A percentile compares a stretch with the other conserved stretches of the same genome.
These are phyloP conservation scores for Geotrichum aggregatum DNA, from an alignment of 1,139 yeast genomes.

Conservation along the genomic window DNA sequence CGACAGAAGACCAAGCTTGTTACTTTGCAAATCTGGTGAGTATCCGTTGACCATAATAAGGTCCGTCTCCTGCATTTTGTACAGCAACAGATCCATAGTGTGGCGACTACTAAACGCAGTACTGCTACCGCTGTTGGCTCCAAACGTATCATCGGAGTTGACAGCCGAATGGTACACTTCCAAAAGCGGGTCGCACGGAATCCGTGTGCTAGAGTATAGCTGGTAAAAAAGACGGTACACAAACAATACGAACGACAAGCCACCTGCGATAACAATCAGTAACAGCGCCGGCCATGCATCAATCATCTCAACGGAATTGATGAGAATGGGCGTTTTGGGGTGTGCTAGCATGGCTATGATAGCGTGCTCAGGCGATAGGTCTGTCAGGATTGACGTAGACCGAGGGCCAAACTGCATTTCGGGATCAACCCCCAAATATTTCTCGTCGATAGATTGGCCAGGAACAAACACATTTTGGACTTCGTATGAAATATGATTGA, in stretches of 20 bases:
- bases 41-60: conserved; percentile 11
- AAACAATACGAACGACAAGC: neutral
- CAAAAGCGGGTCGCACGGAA: conserved; percentile 7
- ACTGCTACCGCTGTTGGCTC: no score
- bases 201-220: neutral
- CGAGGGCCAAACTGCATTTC: conserved; percentile 1
- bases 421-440: conserved; percentile 3
- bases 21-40: conserved; percentile 4
- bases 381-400: conserved; percentile 1
- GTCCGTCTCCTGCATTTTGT: conserved; percentile 9
- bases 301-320: neutral
- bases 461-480: conserved; percentile 6
- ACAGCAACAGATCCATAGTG: neutral
- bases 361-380: conserved; percentile 2
- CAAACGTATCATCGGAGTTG: no score
- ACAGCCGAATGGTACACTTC: conserved; percentile 10
- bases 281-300: conserved; percentile 9
- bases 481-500: neutral
- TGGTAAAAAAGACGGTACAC: neutral
- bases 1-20: conserved; percentile 8
- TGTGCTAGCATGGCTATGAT: conserved; percentile 7
- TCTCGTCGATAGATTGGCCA: neutral
- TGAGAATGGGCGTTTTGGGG: neutral
- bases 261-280: neutral
- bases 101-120: no score